These are phyloP conservation scores for Endoconidiophora polonica DNA, from an alignment of 2,329 filamentous ascomycete genomes.

Conservation along the genomic window DNA sequence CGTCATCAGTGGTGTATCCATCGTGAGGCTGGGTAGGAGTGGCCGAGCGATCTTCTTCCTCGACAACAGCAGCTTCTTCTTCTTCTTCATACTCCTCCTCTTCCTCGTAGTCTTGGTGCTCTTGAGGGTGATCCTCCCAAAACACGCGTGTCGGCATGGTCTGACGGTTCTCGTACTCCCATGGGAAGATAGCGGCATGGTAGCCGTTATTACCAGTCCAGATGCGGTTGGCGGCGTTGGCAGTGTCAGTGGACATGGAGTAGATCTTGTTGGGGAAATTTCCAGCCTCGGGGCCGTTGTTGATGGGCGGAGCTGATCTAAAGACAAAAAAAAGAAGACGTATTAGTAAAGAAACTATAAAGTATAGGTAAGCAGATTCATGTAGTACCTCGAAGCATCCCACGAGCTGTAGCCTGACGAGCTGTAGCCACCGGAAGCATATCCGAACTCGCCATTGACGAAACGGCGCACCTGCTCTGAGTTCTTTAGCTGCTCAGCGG, in stretches of 20 bases:
- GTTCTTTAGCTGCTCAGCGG: conserved; percentile 8
- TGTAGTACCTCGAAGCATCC: conserved; percentile 14
- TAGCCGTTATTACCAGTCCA: conserved; percentile 7
- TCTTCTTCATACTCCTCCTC: conserved; percentile 4
- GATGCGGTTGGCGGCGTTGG: neutral
- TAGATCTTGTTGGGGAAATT: conserved; percentile 70
- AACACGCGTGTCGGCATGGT: conserved; percentile 9
- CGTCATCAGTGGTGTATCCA: conserved; percentile 4
- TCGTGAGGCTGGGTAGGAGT: conserved; percentile 3
- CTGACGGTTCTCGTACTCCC: conserved; percentile 12
- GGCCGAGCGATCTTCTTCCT: neutral
- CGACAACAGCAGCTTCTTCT: neutral
- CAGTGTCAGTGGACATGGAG: conserved; percentile 45
- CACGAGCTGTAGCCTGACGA: conserved; percentile 10
- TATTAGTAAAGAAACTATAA: neutral
- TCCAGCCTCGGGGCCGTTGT: conserved; percentile 51
- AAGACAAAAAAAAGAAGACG: neutral
- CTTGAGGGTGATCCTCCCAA: conserved; percentile 10
- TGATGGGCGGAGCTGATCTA: conserved; percentile 12
- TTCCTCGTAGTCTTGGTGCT: neutral
- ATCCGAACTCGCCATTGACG: conserved; percentile 35
- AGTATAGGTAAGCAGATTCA: neutral
- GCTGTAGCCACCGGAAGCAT: conserved; percentile 5
- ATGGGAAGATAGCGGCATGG: conserved; percentile 11
- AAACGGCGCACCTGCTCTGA: conserved; percentile 32